A percentile compares a stretch with the other conserved stretches of the same genome.
These are phyloP conservation scores for Nigrospora sphaerica DNA, from an alignment of 2,329 filamentous ascomycete genomes.

Conservation along the genomic window DNA sequence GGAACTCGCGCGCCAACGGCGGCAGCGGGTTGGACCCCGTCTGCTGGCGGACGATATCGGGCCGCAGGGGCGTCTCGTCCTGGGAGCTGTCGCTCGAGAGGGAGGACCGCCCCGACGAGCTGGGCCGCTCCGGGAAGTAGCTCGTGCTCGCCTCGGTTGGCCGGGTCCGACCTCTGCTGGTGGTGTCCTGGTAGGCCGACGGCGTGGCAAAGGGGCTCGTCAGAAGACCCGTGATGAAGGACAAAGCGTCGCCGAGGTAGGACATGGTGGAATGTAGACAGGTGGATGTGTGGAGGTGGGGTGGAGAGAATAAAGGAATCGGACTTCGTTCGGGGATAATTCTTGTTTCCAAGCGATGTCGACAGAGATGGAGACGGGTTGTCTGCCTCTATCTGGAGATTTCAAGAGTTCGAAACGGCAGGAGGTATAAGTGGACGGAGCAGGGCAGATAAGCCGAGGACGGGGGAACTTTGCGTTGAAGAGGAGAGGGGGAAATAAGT, in stretches of 20 bases:
- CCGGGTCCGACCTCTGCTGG: neutral
- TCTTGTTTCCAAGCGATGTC: too few relatives aligned
- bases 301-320: too few relatives aligned
- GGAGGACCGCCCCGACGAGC: conserved; percentile 3
- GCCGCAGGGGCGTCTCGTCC: conserved; percentile 7
- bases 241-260: conserved; percentile 2
- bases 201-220: neutral
- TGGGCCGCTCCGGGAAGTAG: conserved; percentile 5
- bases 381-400: too few relatives aligned
- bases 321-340: too few relatives aligned
- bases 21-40: conserved; percentile 15
- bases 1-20: conserved; percentile 17
- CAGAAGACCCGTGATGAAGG: conserved; percentile 4
- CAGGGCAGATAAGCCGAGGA: too few relatives aligned
- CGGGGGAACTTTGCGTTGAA: too few relatives aligned
- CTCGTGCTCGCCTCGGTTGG: conserved; percentile 3
- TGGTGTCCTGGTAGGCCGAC: too few relatives aligned
- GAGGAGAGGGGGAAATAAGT: too few relatives aligned
- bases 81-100: conserved; percentile 9
- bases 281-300: too few relatives aligned
- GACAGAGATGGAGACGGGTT: too few relatives aligned
- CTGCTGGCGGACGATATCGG: neutral
- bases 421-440: too few relatives aligned
- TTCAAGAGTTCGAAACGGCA: too few relatives aligned
- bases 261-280: conserved; percentile 1